Conservation (phyloP, 2,329 filamentous ascomycete genomes). For the Neonectria faginata region DNA sequence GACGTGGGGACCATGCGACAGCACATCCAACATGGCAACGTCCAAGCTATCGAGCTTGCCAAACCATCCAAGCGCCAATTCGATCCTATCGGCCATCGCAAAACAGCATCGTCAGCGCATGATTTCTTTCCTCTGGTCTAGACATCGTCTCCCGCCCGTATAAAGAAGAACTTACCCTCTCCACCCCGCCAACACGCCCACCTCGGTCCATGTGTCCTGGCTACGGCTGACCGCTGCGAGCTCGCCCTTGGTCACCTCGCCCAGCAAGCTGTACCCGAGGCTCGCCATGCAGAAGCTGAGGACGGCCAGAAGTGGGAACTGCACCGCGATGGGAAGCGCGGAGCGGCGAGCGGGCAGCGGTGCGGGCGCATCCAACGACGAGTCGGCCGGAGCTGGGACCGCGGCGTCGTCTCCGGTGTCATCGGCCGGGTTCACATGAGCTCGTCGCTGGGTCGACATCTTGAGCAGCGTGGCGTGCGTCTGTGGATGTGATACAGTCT, state of each 20-base stretch:
- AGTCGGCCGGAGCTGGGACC: slow-evolving; percentile 26
- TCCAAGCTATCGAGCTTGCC: slow-evolving; percentile 80
- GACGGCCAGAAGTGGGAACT: slow-evolving; percentile 65
- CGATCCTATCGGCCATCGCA: slow-evolving; percentile 61
- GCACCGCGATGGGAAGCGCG: slow-evolving; percentile 57
- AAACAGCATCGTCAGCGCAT: slow-evolving; percentile 17
- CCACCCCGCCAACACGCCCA: slow-evolving; percentile 66
- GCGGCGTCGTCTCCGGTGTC: slow-evolving; percentile 35
- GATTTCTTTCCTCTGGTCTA: not conserved
- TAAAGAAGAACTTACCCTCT: slow-evolving; percentile 61
- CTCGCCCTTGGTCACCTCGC: slow-evolving; percentile 71
- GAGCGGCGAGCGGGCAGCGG: slow-evolving; percentile 30
- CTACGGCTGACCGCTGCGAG: slow-evolving; percentile 75
- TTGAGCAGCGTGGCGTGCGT: slow-evolving; percentile 2
- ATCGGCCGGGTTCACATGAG: slow-evolving; percentile 32
- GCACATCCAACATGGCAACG: slow-evolving; percentile 71
- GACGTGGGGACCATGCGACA: slow-evolving; percentile 80
- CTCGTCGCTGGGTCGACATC: slow-evolving; percentile 44
- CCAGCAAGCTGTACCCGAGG: slow-evolving; percentile 71
- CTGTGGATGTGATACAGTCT: not conserved
- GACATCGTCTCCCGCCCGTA: not conserved
- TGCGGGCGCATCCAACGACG: slow-evolving; percentile 5
- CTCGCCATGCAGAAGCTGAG: slow-evolving; percentile 72
- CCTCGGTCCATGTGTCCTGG: slow-evolving; percentile 71
- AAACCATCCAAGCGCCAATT: slow-evolving; percentile 80